Conservation (phyloP, 768 basidiomycete species). For the Podaxis rugospora region DNA sequence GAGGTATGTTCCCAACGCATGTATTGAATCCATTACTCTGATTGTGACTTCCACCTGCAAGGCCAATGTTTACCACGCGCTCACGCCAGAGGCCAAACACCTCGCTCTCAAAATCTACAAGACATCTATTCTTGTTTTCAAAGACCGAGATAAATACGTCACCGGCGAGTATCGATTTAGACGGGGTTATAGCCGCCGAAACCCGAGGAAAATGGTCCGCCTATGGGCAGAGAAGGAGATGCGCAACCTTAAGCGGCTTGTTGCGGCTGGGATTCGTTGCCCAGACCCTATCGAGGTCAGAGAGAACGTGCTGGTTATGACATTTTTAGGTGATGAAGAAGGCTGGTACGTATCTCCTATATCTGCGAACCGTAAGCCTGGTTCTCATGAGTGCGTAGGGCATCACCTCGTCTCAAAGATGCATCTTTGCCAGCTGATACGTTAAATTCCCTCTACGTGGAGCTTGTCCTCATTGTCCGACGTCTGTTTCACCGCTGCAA, state of each 20-base stretch:
- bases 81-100: constrained; percentile 50
- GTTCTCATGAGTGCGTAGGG: constrained; percentile 42
- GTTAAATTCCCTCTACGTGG: constrained; percentile 62
- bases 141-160: constrained; percentile 96
- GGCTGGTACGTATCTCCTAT: constrained; percentile 58
- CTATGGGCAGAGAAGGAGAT: constrained; percentile 99
- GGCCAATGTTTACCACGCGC: constrained; percentile 97
- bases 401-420: constrained; percentile 92
- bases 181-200: constrained; percentile 75
- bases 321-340: constrained; percentile 76
- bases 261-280: constrained; percentile 77
- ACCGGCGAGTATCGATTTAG: constrained; percentile 95
- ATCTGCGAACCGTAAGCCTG: background rate
- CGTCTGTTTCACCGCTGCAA: constrained; percentile 87
- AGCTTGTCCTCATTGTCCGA: constrained; percentile 76
- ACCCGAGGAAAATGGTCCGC: constrained; percentile 98
- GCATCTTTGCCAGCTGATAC: constrained; percentile 49
- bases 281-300: constrained; percentile 91
- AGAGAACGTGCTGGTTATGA: constrained; percentile 97
- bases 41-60: constrained; percentile 24
- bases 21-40: background rate
- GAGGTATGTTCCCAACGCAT: constrained; percentile 52
- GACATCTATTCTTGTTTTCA: constrained; percentile 96
- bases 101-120: constrained; percentile 98
- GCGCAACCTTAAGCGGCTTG: constrained; percentile 86